Base-by-base conservation (phyloP, 768 basidiomycete species). In the Cystofilobasidium bisporidii region DNA sequence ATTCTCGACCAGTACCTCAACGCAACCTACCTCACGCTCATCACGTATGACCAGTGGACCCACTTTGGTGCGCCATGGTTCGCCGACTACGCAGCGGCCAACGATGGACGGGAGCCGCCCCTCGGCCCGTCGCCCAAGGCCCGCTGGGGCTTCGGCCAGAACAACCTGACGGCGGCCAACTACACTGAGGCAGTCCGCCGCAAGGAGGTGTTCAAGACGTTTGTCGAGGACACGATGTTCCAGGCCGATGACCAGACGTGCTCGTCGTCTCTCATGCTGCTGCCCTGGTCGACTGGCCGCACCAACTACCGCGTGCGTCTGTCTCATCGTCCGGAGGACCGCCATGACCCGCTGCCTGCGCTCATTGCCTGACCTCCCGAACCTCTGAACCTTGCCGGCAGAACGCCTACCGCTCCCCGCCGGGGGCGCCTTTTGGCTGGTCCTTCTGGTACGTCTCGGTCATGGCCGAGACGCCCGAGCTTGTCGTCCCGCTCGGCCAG, bases 401-500 rank as follows among this genome's bases (percentile, higher is more conserved):
- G 71, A 65, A 68, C 59, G 63, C 55, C 41, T 71, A 72, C 70
- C 63, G 53, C 28, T 38, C 50, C 41, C 45, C 71, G 30, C 53
- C 72, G 38, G 36, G 65, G 40, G 32, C 69, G 33, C 45, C 64
- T 59, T 30, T 71, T 59, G 69, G 69, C 11, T 61, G 68, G 33
- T 66, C 63, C 32, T 68, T 59, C 36, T 71, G 69, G 56, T 70
- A 61, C 18, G 50, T 53, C 30, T 67, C 72, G 5, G 68, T 59
- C 22, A 63, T 70, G 33, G 64, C 70, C 38, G 72, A 70, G 47
- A 70, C 64, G 17, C 75, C 74, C 9, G 71, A 74, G 62, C 58
- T 74, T 28, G 69, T 70, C 47, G 59, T 74, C 26, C 61, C 70
- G 24, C 70, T 77, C 40, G 74, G 74, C 36, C 74, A 77, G 64